phyloP scores from a whole-genome alignment of 192 early-diverging fungal species.

The Podila horticola region DNA sequence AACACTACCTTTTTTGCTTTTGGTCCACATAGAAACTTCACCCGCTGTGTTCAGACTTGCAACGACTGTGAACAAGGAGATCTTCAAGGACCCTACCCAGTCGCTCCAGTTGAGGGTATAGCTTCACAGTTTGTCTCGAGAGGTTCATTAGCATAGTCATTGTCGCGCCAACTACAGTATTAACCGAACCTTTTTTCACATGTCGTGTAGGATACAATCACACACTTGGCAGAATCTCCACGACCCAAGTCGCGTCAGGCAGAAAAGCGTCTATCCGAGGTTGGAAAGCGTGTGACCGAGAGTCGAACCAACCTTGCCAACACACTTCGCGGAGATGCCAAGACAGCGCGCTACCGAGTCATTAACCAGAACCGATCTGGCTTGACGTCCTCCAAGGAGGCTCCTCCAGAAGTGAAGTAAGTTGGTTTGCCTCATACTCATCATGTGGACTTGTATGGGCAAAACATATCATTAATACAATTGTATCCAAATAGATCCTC shows the following conservation, averaged over 20 bases:
- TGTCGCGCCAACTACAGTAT: not conserved
- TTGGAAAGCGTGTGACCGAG: slow-evolving; percentile 18
- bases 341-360: slow-evolving; percentile 59
- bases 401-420: slow-evolving; percentile 34
- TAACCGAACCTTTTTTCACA: too few species aligned
- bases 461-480: too few species aligned
- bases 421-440: not conserved
- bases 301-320: slow-evolving; percentile 18
- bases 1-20: too few species aligned
- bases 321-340: slow-evolving; percentile 21
- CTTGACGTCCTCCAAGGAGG: not conserved
- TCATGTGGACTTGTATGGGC: not conserved
- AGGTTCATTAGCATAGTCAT: not conserved
- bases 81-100: slow-evolving; percentile 63
- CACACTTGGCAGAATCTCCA: slow-evolving; percentile 16
- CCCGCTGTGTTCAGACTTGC: slow-evolving; percentile 71
- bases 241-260: slow-evolving; percentile 20
- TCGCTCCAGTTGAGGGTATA: slow-evolving; percentile 62
- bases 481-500: slow-evolving; percentile 16
- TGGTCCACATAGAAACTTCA: slow-evolving; percentile 11
- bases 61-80: slow-evolving; percentile 72
- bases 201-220: slow-evolving; percentile 27
- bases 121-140: not conserved
- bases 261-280: slow-evolving; percentile 13
- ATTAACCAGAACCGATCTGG: slow-evolving; percentile 55